Evolutionary conservation across 2,329 filamentous ascomycete genomes (phyloP).

Genomic region (Lecanicillium sp.): DNA sequence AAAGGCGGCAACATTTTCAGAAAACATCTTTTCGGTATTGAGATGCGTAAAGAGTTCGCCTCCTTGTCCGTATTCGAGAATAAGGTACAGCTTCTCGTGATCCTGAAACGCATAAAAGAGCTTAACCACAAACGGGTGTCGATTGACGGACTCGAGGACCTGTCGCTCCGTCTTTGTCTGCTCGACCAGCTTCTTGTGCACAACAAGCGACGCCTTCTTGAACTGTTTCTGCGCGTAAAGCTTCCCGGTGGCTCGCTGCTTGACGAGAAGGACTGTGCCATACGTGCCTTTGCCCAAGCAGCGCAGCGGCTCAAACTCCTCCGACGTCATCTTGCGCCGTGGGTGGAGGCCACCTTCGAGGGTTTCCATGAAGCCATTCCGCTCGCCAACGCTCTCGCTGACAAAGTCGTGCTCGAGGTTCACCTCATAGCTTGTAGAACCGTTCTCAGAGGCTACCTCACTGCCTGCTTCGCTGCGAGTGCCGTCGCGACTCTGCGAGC

Average conservation of each 20-base stretch:
- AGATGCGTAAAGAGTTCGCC: slow-evolving; percentile 96
- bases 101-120: slow-evolving; percentile 98
- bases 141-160: slow-evolving; percentile 91
- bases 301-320: slow-evolving; percentile 82
- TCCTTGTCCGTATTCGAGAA: slow-evolving; percentile 94
- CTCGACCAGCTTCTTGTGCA: slow-evolving; percentile 92
- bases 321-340: slow-evolving; percentile 77
- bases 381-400: slow-evolving; percentile 51
- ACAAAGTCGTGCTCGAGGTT: slow-evolving; percentile 78
- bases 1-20: slow-evolving; percentile 81
- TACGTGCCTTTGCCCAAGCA: slow-evolving; percentile 96
- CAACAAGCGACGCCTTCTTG: slow-evolving; percentile 89
- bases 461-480: slow-evolving; percentile 43
- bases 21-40: slow-evolving; percentile 89
- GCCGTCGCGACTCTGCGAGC: slow-evolving; percentile 47
- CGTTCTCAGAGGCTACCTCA: slow-evolving; percentile 54
- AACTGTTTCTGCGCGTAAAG: slow-evolving; percentile 98
- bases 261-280: slow-evolving; percentile 88
- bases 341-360: slow-evolving; percentile 47
- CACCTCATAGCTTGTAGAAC: slow-evolving; percentile 73
- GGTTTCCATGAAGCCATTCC: slow-evolving; percentile 28
- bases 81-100: slow-evolving; percentile 92
- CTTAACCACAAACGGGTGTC: slow-evolving; percentile 96
- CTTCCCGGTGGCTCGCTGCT: slow-evolving; percentile 77
- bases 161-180: slow-evolving; percentile 95